These are phyloP conservation scores for Colletotrichum zoysiae DNA, from an alignment of 2,329 filamentous ascomycete genomes.

Conservation along the genomic window DNA sequence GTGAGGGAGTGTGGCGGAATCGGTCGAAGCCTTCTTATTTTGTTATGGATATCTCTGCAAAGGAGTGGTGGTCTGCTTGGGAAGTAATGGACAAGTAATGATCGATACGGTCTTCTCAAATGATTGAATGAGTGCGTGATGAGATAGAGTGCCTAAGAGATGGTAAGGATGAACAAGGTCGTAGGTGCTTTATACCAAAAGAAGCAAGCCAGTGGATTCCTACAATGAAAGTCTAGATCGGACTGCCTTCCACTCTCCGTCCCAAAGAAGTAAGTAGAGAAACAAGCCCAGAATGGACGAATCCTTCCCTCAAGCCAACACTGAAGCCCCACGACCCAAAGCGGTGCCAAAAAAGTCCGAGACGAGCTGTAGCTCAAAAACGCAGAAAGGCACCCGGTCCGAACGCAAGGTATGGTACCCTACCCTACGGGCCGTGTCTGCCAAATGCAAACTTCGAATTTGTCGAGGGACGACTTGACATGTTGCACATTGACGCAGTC, in stretches of 20 bases:
- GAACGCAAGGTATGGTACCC: not conserved
- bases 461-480: not conserved
- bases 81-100: not conserved
- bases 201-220: not conserved
- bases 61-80: not conserved
- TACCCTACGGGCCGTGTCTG: not conserved
- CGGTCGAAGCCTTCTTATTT: not conserved
- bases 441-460: not conserved
- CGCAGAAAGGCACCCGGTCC: not conserved
- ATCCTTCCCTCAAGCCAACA: not conserved
- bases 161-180: not conserved
- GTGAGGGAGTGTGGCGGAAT: not conserved
- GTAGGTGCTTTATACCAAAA: conserved; percentile 13
- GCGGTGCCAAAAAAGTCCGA: not conserved
- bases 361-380: not conserved
- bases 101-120: not conserved
- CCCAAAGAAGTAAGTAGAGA: not conserved
- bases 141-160: not conserved
- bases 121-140: not conserved
- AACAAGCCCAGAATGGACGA: not conserved
- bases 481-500: not conserved
- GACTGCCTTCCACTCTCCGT: not conserved
- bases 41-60: not conserved
- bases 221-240: not conserved
- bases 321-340: not conserved